A percentile compares a stretch with the other conserved stretches of the same genome.
Conservation (phyloP, 257 asterid genomes). For the Salvia splendens region DNA sequence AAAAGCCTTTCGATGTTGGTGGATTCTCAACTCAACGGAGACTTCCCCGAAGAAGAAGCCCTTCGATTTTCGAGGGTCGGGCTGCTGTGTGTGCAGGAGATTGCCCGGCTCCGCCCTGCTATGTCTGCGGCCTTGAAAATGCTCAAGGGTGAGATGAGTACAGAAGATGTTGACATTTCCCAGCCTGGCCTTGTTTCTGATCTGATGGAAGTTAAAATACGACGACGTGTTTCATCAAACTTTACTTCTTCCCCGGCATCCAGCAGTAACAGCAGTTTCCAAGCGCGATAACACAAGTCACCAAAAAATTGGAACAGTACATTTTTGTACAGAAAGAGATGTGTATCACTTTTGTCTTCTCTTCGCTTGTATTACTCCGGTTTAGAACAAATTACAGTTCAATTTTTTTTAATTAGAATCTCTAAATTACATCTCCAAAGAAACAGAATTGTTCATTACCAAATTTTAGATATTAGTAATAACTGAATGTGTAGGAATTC, state of each 20-base stretch:
- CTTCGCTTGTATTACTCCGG: not conserved
- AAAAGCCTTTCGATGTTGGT: conserved; percentile 43
- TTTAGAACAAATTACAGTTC: too few relatives aligned
- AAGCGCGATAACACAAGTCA: conserved; percentile 7
- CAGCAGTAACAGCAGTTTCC: conserved; percentile 41
- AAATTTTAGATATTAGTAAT: too few relatives aligned
- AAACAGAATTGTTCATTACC: too few relatives aligned
- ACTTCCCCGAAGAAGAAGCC: conserved; percentile 52
- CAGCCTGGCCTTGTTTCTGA: conserved; percentile 70
- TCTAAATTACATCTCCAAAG: too few relatives aligned
- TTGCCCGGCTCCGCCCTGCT: conserved; percentile 57
- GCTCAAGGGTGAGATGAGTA: conserved; percentile 51
- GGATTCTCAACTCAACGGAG: conserved; percentile 56
- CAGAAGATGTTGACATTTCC: conserved; percentile 38
- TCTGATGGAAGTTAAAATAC: conserved; percentile 61
- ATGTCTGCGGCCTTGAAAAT: conserved; percentile 65
- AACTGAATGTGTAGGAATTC: not conserved
- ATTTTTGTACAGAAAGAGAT: conserved; percentile 15
- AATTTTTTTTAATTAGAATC: too few relatives aligned
- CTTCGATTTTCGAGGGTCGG: conserved; percentile 58
- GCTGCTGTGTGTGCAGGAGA: conserved; percentile 74
- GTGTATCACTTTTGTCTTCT: too few relatives aligned
- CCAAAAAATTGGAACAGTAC: not conserved
- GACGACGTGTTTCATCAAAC: conserved; percentile 40
- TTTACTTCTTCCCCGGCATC: conserved; percentile 54